Conservation (phyloP, 129 eudicot genomes). For the Daucus carota region DH1_v3.0 NC_030385.2:14108501-14109000, state of each 20-base stretch:
- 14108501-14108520: slow-evolving; percentile 5
- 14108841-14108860: not conserved
- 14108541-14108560: slow-evolving; percentile 7
- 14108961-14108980: not conserved
- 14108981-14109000: not conserved
- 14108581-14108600: slow-evolving; percentile 59
- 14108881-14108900: not conserved
- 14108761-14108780: no score
- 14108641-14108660: slow-evolving; percentile 70
- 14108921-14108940: not conserved
- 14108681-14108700: slow-evolving; percentile 52
- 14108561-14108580: slow-evolving; percentile 90
- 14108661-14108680: slow-evolving; percentile 77
- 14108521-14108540: not conserved
- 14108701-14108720: not conserved
- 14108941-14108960: not conserved
- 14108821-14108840: not conserved
- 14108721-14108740: not conserved
- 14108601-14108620: slow-evolving; percentile 22
- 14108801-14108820: not conserved
- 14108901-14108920: not conserved
- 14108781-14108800: no score
- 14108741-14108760: not conserved
- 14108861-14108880: not conserved
- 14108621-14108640: slow-evolving; percentile 36